Evolutionary conservation across 176 grass and related monocot species (phyloP).

Genomic region (Triticum urartu): DNA sequence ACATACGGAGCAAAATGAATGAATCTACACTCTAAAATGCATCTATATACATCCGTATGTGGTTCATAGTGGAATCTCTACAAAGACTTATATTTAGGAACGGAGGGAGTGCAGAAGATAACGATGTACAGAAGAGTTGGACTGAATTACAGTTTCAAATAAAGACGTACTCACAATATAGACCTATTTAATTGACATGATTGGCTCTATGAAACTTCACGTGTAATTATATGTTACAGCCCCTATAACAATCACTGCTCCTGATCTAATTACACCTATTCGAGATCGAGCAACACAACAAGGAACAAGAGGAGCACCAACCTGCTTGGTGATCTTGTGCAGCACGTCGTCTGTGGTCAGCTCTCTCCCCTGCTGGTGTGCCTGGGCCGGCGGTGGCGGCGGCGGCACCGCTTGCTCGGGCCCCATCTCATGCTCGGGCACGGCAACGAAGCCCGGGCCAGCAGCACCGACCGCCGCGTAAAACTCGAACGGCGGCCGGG

Average conservation of each 20-base stretch:
- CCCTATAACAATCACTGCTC: no score
- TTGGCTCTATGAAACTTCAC: no score
- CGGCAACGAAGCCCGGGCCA: slow-evolving; percentile 11
- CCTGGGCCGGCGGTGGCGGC: not conserved
- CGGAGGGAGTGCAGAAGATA: no score
- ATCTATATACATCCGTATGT: no score
- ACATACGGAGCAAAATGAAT: no score
- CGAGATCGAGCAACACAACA: not conserved
- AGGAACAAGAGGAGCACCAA: not conserved
- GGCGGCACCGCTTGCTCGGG: slow-evolving; percentile 14
- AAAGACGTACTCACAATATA: not conserved
- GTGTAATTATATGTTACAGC: no score
- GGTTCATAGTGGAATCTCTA: no score
- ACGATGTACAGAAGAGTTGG: not conserved
- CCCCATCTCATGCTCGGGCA: slow-evolving; percentile 47
- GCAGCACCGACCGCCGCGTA: slow-evolving; percentile 18
- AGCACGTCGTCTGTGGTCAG: slow-evolving; percentile 57
- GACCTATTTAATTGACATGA: not conserved
- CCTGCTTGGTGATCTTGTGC: slow-evolving; percentile 93
- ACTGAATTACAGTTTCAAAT: not conserved
- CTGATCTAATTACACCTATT: slow-evolving; percentile 16
- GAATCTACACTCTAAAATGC: no score
- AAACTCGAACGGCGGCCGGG: slow-evolving; percentile 61
- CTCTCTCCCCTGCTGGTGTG: slow-evolving; percentile 41
- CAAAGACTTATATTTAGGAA: no score